Base-by-base conservation (phyloP, 2,329 filamentous ascomycete genomes). In the Neonectria coccinea region DNA sequence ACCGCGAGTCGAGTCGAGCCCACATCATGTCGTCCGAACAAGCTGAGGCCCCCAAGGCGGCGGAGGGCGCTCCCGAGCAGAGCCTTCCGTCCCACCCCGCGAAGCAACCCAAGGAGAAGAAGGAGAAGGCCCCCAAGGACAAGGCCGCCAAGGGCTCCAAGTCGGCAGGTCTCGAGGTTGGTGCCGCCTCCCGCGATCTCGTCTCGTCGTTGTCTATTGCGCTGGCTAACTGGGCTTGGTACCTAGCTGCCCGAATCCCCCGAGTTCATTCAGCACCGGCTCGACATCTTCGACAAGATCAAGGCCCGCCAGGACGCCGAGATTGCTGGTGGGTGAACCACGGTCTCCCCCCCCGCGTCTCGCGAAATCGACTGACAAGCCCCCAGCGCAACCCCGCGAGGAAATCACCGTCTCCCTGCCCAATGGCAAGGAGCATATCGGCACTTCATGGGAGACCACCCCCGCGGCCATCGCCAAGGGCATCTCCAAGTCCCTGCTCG, bases 391-490 rank as follows among this genome's bases (percentile, higher is more conserved):
- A 80, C 89, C 92, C 42, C 90, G 90, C 72, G 89, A 92, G 75
- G 84, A 89, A 68, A 95, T 95, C 78, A 88, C 85, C 64, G 86
- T 95, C 74, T 91, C 90, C 54, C 85, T 96, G 67, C 88, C 87
- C 69, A 90, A 93, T 79, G 92, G 92, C 68, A 89, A 87, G 72
- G 81, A 89, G 73, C 87, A 90, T 76, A 80, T 88, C 68, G 96
- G 92, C 67, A 95, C 91, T 70, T 90, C 94, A 54, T 98, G 92
- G 91, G 93, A 97, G 83, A 97, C 94, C 71, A 97, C 94, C 16
- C 96, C 96, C 6, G 91, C 86, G 48, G 86, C 90, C 74, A 90
- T 97, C 79, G 88, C 89, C 68, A 92, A 88, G 81, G 88, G 85
- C 74, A 97, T 94, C 79, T 94, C 85, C 81, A 97, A 92, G 88